Conservation (phyloP, 129 eudicot species). For the Flaveria linearis region DNA sequence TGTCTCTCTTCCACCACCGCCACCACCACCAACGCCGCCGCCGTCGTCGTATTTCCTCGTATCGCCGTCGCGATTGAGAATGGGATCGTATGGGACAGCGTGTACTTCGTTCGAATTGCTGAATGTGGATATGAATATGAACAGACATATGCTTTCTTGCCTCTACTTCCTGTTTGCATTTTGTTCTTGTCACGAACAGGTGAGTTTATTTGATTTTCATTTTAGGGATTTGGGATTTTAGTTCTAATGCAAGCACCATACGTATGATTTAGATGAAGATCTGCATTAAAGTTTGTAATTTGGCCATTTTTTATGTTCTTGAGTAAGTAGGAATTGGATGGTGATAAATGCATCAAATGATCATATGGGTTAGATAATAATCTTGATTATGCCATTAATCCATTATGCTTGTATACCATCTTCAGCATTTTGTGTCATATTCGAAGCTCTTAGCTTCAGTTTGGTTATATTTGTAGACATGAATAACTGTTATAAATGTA, state of each 20-base stretch:
- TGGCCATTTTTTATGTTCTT: no score
- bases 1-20: conserved; percentile 47
- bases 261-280: background rate
- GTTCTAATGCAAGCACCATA: background rate
- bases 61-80: conserved; percentile 54
- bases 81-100: conserved; percentile 88
- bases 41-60: conserved; percentile 45
- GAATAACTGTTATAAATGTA: no score
- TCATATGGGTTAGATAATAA: background rate
- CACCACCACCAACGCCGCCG: conserved; percentile 17
- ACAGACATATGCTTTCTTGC: conserved; percentile 85
- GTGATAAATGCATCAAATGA: background rate
- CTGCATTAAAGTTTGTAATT: background rate
- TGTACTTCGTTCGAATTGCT: conserved; percentile 70
- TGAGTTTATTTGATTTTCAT: conserved; percentile 15
- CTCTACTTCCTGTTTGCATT: conserved; percentile 66
- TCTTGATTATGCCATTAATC: background rate
- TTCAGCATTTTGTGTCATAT: background rate
- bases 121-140: conserved; percentile 92
- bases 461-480: background rate
- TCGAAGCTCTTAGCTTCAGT: background rate
- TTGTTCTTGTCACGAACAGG: conserved; percentile 56
- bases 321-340: background rate
- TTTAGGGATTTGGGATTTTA: background rate
- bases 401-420: background rate